Percentiles rank a stretch among this genome's conserved stretches.
phyloP scores from a whole-genome alignment of 1,284 basidiomycete genomes.

The Melampsora abietis-canadensis region DNA sequence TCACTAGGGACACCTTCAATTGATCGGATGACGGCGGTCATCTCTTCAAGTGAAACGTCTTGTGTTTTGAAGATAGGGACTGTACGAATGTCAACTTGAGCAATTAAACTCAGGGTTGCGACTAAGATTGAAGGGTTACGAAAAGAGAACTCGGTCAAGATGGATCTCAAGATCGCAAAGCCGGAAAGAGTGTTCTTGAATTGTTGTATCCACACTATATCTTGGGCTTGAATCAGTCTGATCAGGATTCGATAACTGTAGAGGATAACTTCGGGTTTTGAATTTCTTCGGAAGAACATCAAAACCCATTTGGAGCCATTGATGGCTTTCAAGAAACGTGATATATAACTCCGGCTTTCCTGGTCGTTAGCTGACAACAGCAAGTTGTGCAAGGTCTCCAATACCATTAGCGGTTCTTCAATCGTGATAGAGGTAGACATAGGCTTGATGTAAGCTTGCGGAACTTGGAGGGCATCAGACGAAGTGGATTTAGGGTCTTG shows the following conservation, averaged over 20 bases:
- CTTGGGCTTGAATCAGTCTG: slow-evolving; percentile 55
- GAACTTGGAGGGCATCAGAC: slow-evolving; percentile 6
- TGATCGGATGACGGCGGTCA: slow-evolving; percentile 28
- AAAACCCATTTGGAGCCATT: slow-evolving; percentile 70
- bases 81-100: slow-evolving; percentile 38
- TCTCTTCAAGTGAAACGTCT: slow-evolving; percentile 10
- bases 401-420: slow-evolving; percentile 64
- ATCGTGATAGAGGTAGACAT: slow-evolving; percentile 51
- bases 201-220: slow-evolving; percentile 32
- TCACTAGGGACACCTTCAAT: slow-evolving; percentile 37
- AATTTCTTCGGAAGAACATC: slow-evolving; percentile 67
- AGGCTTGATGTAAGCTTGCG: slow-evolving; percentile 40
- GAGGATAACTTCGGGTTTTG: slow-evolving; percentile 62
- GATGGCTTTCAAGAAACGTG: slow-evolving; percentile 65
- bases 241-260: slow-evolving; percentile 63
- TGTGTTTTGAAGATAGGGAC: slow-evolving; percentile 26
- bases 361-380: slow-evolving; percentile 59
- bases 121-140: slow-evolving; percentile 30
- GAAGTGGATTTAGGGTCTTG: neutral
- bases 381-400: slow-evolving; percentile 62
- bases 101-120: slow-evolving; percentile 35
- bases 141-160: slow-evolving; percentile 35
- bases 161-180: slow-evolving; percentile 36
- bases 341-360: slow-evolving; percentile 53
- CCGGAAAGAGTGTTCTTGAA: slow-evolving; percentile 38